phyloP scores from a whole-genome alignment of 75 land plant species.

The Pinus tabuliformis region DNA sequence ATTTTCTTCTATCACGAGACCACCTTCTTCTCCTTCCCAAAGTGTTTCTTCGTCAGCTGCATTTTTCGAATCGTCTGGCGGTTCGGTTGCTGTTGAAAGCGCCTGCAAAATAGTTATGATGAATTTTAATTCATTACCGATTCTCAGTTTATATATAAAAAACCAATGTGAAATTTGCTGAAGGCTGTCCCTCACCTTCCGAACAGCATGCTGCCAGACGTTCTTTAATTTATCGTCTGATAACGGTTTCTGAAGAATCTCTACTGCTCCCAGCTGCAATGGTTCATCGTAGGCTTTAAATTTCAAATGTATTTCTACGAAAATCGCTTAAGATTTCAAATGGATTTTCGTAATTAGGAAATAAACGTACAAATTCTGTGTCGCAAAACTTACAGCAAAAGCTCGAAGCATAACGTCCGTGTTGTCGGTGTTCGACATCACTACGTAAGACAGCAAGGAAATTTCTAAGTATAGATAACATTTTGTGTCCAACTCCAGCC shows the following conservation, averaged over 20 bases:
- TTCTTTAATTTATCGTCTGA: conserved; percentile 30
- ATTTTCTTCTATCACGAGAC: neutral
- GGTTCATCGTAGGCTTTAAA: neutral
- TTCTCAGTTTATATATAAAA: neutral
- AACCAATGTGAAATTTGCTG: neutral
- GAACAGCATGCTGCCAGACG: conserved; percentile 35
- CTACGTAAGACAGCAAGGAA: conserved; percentile 5
- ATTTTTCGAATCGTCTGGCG: neutral
- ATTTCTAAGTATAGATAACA: neutral
- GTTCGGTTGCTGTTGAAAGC: neutral
- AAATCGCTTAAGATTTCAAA: no score
- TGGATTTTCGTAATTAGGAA: neutral
- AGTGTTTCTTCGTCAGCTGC: neutral
- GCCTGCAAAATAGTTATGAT: conserved; percentile 1
- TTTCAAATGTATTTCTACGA: no score
- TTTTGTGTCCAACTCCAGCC: neutral
- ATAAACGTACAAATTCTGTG: neutral
- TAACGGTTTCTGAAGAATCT: conserved; percentile 23
- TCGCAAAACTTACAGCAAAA: conserved; percentile 13
- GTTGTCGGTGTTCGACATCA: conserved; percentile 20
- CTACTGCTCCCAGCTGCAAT: conserved; percentile 29
- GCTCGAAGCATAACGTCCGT: conserved; percentile 14
- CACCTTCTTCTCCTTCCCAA: neutral
- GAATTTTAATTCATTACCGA: neutral
- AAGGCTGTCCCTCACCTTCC: conserved; percentile 13